Evolutionary conservation across 176 grass and related monocot species (phyloP).

Genomic region (Coix lacrymajobi): DNA sequence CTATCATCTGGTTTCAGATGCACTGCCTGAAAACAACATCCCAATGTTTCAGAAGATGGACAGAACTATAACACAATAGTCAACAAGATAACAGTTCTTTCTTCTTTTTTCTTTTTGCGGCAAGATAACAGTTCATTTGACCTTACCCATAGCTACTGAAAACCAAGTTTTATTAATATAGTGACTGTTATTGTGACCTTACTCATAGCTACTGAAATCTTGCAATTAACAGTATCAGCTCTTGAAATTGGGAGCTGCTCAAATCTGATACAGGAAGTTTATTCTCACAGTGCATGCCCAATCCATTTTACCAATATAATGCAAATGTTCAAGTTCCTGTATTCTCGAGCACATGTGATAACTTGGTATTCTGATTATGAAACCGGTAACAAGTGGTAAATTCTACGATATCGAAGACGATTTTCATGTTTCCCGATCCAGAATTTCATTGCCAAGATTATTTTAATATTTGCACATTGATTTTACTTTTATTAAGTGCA

Average conservation of each 20-base stretch:
- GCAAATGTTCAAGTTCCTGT: background rate
- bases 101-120: too few relatives aligned
- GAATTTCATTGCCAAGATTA: background rate
- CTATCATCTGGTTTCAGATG: constrained; percentile 67
- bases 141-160: background rate
- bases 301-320: constrained; percentile 2
- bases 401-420: background rate
- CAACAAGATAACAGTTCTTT: background rate
- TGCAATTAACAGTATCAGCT: background rate
- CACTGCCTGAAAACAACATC: constrained; percentile 57
- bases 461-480: background rate
- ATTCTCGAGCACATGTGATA: constrained; percentile 9
- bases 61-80: background rate
- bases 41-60: constrained; percentile 7
- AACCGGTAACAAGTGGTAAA: background rate
- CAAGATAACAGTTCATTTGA: background rate
- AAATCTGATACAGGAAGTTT: background rate
- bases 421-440: background rate
- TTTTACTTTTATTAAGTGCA: constrained; percentile 12
- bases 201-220: background rate
- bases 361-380: constrained; percentile 15
- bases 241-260: background rate
- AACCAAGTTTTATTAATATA: too few relatives aligned
- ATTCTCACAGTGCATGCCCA: background rate
- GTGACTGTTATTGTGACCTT: background rate